A percentile compares a stretch with the other conserved stretches of the same genome.
phyloP scores from a whole-genome alignment of 177 flowering plant species.

The Vitis hybrid region DNA sequence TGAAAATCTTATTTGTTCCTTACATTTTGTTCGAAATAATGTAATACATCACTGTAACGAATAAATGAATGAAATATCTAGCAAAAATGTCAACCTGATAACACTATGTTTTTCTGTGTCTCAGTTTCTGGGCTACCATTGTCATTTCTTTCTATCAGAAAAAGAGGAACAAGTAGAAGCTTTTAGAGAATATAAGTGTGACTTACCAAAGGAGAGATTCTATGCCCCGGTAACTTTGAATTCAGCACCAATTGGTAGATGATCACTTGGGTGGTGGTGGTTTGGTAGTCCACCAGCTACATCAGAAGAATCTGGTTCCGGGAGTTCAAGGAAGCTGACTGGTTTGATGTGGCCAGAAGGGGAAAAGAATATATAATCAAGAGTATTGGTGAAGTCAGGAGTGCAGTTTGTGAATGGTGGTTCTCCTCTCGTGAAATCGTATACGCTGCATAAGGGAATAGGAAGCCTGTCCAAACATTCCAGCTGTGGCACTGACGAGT shows the following conservation, averaged over 20 bases:
- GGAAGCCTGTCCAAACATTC: slow-evolving; percentile 51
- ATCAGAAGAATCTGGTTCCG: slow-evolving; percentile 59
- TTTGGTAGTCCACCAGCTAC: slow-evolving; percentile 86
- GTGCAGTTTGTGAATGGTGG: no score
- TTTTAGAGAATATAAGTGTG: no score
- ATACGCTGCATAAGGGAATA: slow-evolving; percentile 61
- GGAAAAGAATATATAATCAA: slow-evolving; percentile 82
- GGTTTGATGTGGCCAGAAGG: slow-evolving; percentile 59
- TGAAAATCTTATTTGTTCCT: no score
- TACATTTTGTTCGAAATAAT: no score
- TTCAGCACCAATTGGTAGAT: slow-evolving; percentile 88
- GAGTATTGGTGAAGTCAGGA: slow-evolving; percentile 2
- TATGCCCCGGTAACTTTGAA: slow-evolving; percentile 46
- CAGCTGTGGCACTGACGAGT: slow-evolving; percentile 14
- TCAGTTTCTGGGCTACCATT: no score
- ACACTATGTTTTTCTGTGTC: no score
- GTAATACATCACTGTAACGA: no score
- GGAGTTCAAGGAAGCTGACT: slow-evolving; percentile 75
- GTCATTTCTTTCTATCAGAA: no score
- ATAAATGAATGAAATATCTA: no score
- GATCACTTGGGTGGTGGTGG: slow-evolving; percentile 88
- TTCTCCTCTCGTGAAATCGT: slow-evolving; percentile 36
- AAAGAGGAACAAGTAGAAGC: no score
- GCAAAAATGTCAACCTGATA: no score
- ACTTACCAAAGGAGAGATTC: neutral